Conservation (phyloP, 352 stramenopile species). For the Pythium brachiatum region DNA sequence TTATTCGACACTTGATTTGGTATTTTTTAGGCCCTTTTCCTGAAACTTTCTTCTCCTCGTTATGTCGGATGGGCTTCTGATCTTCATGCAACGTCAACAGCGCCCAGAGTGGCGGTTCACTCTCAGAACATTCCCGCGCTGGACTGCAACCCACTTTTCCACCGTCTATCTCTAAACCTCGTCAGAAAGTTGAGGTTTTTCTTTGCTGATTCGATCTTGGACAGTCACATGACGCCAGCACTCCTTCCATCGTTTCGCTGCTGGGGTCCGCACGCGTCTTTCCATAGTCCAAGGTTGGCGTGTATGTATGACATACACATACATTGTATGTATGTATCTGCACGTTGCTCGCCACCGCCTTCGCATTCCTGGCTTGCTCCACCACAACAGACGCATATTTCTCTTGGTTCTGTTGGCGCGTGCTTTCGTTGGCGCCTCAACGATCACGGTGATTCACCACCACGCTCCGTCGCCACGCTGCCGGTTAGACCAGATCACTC, state of each 20-base stretch:
- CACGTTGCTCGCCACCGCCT: background rate
- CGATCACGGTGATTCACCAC: too few relatives aligned
- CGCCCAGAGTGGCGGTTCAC: background rate
- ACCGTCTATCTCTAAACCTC: background rate
- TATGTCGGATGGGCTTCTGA: background rate
- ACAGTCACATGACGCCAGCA: constrained; percentile 11
- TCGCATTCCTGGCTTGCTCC: constrained; percentile 1
- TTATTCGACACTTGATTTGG: background rate
- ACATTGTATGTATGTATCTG: background rate
- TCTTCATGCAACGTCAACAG: background rate
- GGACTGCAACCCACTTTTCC: constrained; percentile 4
- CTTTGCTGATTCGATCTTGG: constrained; percentile 9
- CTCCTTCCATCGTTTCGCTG: constrained; percentile 9
- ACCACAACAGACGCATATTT: constrained; percentile 7
- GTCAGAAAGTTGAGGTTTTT: constrained; percentile 9
- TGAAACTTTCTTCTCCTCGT: background rate
- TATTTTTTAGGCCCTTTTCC: background rate
- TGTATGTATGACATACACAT: background rate
- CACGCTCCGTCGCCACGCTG: background rate
- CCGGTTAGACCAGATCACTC: background rate
- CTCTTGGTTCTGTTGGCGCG: background rate
- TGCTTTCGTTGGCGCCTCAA: background rate
- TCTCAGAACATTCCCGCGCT: background rate
- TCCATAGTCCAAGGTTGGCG: background rate
- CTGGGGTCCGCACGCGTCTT: background rate